These are phyloP conservation scores for Chloris gayana DNA, from an alignment of 176 grass and related monocot species.

Conservation along the genomic window DNA sequence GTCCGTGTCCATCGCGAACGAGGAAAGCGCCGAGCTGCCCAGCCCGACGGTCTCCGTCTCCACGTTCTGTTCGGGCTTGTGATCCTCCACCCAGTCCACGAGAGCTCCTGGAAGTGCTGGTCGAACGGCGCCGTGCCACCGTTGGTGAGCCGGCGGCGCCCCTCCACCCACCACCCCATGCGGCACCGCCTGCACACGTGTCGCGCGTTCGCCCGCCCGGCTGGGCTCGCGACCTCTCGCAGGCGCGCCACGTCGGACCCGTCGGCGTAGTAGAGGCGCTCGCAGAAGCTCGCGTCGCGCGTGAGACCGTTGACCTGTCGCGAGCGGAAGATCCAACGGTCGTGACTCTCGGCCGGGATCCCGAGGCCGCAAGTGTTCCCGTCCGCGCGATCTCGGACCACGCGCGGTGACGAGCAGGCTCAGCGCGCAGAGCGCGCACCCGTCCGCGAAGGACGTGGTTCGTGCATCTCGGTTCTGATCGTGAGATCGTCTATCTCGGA, in stretches of 20 bases:
- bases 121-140: not conserved
- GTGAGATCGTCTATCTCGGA: no score
- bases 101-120: not conserved
- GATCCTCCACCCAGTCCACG: not conserved
- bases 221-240: not conserved
- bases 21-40: conserved; percentile 23
- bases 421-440: conserved; percentile 31
- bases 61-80: conserved; percentile 43
- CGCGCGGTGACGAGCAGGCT: conserved; percentile 10
- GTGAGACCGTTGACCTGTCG: conserved; percentile 47
- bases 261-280: conserved; percentile 41
- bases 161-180: conserved; percentile 47
- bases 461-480: no score
- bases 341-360: conserved; percentile 30
- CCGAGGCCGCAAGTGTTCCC: conserved; percentile 4
- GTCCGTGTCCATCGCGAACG: not conserved
- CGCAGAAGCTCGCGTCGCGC: not conserved
- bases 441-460: conserved; percentile 57
- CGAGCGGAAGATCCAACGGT: conserved; percentile 40
- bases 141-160: conserved; percentile 1
- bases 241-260: conserved; percentile 32
- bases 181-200: conserved; percentile 48
- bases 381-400: conserved; percentile 35
- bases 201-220: not conserved
- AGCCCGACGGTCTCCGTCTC: conserved; percentile 22